Conservation (phyloP, 768 basidiomycete species). For the Strobilomyces dryophilus region DNA sequence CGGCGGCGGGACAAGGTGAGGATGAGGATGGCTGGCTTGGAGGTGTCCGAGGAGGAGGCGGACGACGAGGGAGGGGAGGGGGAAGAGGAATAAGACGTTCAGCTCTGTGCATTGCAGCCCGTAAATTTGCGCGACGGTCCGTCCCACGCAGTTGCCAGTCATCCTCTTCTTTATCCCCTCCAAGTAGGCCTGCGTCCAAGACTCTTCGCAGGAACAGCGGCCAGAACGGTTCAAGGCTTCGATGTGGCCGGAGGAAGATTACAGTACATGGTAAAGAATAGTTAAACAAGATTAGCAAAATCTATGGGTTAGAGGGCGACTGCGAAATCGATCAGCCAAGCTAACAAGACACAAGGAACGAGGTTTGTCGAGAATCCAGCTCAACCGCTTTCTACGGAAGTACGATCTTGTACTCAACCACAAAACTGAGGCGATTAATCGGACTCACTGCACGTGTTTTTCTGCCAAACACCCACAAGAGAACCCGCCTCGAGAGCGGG, state of each 20-base stretch:
- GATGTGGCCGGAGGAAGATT: no score
- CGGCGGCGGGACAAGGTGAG: constrained; percentile 77
- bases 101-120: no score
- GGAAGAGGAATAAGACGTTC: constrained; percentile 22
- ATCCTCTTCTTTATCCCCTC: no score
- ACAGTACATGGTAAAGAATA: background rate
- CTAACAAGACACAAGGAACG: background rate
- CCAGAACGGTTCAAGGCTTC: no score
- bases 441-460: background rate
- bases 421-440: background rate
- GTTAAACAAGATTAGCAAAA: background rate
- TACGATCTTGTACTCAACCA: background rate
- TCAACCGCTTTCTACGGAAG: background rate
- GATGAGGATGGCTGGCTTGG: constrained; percentile 70
- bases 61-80: constrained; percentile 59
- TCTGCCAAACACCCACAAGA: background rate
- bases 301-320: background rate
- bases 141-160: no score
- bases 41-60: constrained; percentile 90
- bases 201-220: no score
- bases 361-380: background rate
- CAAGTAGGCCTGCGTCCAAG: no score
- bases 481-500: background rate
- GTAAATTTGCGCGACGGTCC: no score
- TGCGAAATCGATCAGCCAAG: background rate